Base-by-base conservation (phyloP, 345 rosid genomes). In the Eutrema heterophyllum region DNA sequence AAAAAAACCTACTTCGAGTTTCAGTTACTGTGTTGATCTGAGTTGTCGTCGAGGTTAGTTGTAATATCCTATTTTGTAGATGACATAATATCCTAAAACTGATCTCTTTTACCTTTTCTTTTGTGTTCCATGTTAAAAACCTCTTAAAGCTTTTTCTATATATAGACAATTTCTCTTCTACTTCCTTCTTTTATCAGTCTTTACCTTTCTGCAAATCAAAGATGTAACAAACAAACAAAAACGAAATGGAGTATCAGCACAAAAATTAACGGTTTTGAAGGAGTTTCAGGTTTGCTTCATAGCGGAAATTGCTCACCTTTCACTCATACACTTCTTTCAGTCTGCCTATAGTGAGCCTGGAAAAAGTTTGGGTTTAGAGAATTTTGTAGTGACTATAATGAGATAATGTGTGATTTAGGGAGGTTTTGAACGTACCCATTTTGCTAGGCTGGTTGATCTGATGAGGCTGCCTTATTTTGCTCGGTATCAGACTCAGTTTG, bases 51-150 rank as follows among this genome's bases (percentile, higher is more conserved):
- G 41, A 73, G 24, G 59, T 66, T 57, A 66, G 60, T 18, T 0
- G 51, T 74, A 56, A 66, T 15, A 56, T 18, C 78, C 66, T 73
- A 73, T 74, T 21, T 57, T 73, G 44, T 73, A 48, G 43, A 73
- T 73, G 33, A 73, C 59, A 56, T 60, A 29, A n/a, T 36, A 56
- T 66, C 52, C 60, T 73, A 64, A 55, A 64, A 48, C 52, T 65
- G 13, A 35, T 55, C 65, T 62, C 64, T 55, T 44, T 46, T 26
- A 9, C 50, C 66, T 36, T 46, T 12, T 58, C 52, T 29, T 45
- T 15, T 54, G 63, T 63, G 58, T 56, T 44, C 58, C 71, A 73
- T 64, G 77, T 64, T 63, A 64, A 27, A 30, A 0, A 8, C 70
- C 30, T 64, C 71, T 63, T 55, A 5, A 55, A 30, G 3, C 1